Evolutionary conservation across 2,329 filamentous ascomycete genomes (phyloP).

Genomic region (Clarireedia paspali): DNA sequence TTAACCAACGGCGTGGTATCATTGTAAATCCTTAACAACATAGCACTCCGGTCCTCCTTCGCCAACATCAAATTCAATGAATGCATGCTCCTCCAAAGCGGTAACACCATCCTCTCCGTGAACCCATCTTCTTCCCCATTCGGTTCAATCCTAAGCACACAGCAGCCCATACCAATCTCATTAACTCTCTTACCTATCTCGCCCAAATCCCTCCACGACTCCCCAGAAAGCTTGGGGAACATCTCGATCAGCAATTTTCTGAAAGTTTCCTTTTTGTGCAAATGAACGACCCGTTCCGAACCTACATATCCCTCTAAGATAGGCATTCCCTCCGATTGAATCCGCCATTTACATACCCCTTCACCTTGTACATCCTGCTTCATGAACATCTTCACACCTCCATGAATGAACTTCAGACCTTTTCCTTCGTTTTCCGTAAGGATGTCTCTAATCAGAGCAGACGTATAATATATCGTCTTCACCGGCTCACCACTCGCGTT

Average conservation of each 20-base stretch:
- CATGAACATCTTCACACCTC: slow-evolving; percentile 97
- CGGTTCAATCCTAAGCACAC: slow-evolving; percentile 76
- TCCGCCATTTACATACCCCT: slow-evolving; percentile 86
- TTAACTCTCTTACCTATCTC: slow-evolving; percentile 82
- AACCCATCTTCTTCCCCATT: slow-evolving; percentile 56
- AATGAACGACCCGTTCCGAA: slow-evolving; percentile 62
- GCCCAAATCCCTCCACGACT: slow-evolving; percentile 66
- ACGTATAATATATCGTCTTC: slow-evolving; percentile 97
- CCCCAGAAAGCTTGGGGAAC: slow-evolving; percentile 81
- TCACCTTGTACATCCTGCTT: slow-evolving; percentile 88
- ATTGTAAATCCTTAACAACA: slow-evolving; percentile 86
- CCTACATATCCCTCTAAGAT: slow-evolving; percentile 89
- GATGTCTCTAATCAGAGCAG: slow-evolving; percentile 74
- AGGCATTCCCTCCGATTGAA: slow-evolving; percentile 88
- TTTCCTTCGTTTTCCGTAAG: slow-evolving; percentile 80
- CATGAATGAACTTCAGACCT: slow-evolving; percentile 92
- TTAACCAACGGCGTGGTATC: slow-evolving; percentile 76
- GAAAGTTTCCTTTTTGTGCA: slow-evolving; percentile 73
- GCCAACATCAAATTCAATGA: slow-evolving; percentile 96
- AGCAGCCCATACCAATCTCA: slow-evolving; percentile 83
- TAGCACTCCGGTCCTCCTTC: slow-evolving; percentile 89
- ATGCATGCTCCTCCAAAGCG: slow-evolving; percentile 87
- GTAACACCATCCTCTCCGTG: slow-evolving; percentile 75
- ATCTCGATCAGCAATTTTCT: slow-evolving; percentile 83
- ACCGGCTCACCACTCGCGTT: slow-evolving; percentile 82